phyloP scores from a whole-genome alignment of 805 yeast species.

The Cyberlindnera lachancei region DNA sequence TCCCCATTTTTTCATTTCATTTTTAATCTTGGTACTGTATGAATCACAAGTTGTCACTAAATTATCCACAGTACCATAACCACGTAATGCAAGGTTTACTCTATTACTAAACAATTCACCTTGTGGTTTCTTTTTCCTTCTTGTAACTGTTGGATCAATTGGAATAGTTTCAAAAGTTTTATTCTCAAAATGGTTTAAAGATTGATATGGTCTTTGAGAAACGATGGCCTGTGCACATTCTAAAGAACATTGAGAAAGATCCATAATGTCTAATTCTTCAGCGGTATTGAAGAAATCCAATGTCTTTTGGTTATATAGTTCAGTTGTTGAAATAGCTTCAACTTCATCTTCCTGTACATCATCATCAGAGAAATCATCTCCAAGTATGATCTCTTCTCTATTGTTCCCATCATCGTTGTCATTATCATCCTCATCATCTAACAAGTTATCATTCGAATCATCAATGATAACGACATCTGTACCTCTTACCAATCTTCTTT shows the following conservation, averaged over 20 bases:
- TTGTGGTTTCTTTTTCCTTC: conserved; percentile 40
- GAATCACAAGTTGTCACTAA: conserved; percentile 75
- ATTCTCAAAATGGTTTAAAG: conserved; percentile 52
- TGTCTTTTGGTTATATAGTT: conserved; percentile 54
- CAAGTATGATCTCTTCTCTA: conserved; percentile 9
- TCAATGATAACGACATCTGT: conserved; percentile 12
- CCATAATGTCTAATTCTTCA: conserved; percentile 65
- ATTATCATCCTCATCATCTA: conserved; percentile 14
- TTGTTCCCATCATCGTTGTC: conserved; percentile 7
- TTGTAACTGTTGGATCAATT: conserved; percentile 27
- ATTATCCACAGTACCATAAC: conserved; percentile 94
- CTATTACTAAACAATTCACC: conserved; percentile 74
- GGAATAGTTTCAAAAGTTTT: too few relatives aligned
- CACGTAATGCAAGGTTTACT: conserved; percentile 63
- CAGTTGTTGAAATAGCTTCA: conserved; percentile 12
- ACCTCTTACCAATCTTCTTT: conserved; percentile 34
- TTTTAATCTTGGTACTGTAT: conserved; percentile 63
- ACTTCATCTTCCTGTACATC: neutral
- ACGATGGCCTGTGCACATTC: conserved; percentile 57
- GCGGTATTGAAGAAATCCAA: conserved; percentile 76
- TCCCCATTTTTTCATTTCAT: conserved; percentile 82
- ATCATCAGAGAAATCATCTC: conserved; percentile 40
- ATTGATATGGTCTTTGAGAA: conserved; percentile 60
- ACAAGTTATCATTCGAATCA: conserved; percentile 7
- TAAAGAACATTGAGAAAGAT: conserved; percentile 66